Conservation (phyloP, 2,329 filamentous ascomycete species). For the Colletotrichum sp. region DNA sequence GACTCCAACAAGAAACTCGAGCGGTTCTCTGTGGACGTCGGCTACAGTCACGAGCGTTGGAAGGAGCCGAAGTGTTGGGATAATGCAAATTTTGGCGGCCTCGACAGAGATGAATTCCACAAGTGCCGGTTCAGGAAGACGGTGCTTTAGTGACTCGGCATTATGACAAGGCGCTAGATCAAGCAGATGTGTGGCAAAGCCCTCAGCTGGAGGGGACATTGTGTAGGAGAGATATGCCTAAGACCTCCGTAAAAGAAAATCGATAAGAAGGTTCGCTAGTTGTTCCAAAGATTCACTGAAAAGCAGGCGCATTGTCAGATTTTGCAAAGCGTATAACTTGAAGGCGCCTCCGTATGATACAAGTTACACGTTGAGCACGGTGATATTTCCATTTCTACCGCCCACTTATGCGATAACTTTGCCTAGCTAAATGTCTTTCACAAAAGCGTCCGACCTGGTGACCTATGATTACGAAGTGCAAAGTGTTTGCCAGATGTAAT, state of each 20-base stretch:
- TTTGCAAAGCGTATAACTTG: not conserved
- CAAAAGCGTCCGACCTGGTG: fast-evolving
- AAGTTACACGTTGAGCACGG: not conserved
- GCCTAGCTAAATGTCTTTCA: fast-evolving
- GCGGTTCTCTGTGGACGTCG: not conserved
- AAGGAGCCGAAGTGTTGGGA: fast-evolving
- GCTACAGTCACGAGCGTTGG: not conserved
- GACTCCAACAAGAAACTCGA: not conserved
- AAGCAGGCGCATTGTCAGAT: fast-evolving
- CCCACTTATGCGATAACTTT: not conserved
- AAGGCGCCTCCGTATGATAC: fast-evolving
- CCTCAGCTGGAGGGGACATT: not conserved
- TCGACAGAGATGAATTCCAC: fast-evolving
- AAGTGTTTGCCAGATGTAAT: not conserved
- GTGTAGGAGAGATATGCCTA: fast-evolving
- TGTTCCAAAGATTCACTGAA: fast-evolving
- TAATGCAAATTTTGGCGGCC: fast-evolving
- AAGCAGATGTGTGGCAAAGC: not conserved
- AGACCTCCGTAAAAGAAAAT: not conserved
- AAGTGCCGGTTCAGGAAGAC: not conserved
- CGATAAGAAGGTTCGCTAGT: fast-evolving
- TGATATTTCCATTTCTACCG: fast-evolving
- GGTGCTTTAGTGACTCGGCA: not conserved
- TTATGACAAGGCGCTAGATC: not conserved
- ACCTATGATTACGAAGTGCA: fast-evolving